phyloP scores from a whole-genome alignment of 202 grass and related monocot species.

The Setaria viridis region DNA sequence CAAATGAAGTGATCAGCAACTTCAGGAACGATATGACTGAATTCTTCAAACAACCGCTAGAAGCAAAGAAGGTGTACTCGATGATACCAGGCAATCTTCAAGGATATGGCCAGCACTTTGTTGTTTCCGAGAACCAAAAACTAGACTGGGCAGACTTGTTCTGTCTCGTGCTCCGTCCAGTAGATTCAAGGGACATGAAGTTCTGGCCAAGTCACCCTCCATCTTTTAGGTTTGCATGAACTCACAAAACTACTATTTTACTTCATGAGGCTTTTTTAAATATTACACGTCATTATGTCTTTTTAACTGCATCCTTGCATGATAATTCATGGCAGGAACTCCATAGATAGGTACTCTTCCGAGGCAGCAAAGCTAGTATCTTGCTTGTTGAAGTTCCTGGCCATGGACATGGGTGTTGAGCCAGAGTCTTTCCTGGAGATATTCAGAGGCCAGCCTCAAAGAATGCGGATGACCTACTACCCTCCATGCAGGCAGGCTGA shows the following conservation, averaged over 20 bases:
- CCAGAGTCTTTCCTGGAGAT: slow-evolving; percentile 48
- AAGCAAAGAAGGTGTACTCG: slow-evolving; percentile 58
- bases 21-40: slow-evolving; percentile 36
- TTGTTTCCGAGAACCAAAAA: slow-evolving; percentile 65
- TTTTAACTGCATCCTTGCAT: neutral
- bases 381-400: slow-evolving; percentile 54
- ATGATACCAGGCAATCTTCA: slow-evolving; percentile 46
- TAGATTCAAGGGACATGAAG: slow-evolving; percentile 36
- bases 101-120: slow-evolving; percentile 77
- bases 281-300: neutral
- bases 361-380: slow-evolving; percentile 48
- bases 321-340: slow-evolving; percentile 16
- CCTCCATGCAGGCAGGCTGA: slow-evolving; percentile 64
- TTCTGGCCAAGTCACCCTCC: slow-evolving; percentile 58
- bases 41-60: slow-evolving; percentile 63
- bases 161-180: slow-evolving; percentile 38
- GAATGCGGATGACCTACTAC: slow-evolving; percentile 68
- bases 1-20: slow-evolving; percentile 34
- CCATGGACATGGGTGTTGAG: slow-evolving; percentile 55
- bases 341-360: slow-evolving; percentile 53
- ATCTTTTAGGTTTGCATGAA: slow-evolving; percentile 59
- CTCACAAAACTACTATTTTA: neutral
- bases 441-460: slow-evolving; percentile 49
- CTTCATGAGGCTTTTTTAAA: neutral
- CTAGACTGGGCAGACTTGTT: slow-evolving; percentile 75